Conservation (phyloP, 139 green algal genomes). For the Closterium sp. region DNA sequence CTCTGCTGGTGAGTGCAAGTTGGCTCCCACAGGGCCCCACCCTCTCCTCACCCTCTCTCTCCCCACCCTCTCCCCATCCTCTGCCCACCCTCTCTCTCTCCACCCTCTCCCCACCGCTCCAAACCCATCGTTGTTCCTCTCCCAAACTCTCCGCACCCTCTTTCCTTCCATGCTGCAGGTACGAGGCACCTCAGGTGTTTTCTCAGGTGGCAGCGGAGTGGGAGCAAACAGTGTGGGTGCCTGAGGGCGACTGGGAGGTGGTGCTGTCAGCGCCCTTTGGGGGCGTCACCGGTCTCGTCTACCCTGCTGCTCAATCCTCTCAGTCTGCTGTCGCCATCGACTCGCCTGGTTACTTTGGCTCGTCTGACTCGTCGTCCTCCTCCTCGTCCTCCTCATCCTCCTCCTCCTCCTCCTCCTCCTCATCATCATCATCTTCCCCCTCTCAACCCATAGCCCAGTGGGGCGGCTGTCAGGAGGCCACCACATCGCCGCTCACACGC, state of each 20-base stretch:
- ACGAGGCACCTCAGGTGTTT: not conserved
- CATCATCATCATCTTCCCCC: not conserved
- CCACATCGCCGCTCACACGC: not conserved
- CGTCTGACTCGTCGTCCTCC: too few species aligned
- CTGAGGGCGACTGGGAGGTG: not conserved
- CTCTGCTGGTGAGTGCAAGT: too few species aligned
- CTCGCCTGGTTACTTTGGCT: too few species aligned
- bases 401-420: too few species aligned
- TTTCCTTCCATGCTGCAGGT: not conserved
- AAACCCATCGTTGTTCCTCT: not conserved
- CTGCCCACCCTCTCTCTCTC: too few species aligned
- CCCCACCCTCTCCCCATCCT: too few species aligned
- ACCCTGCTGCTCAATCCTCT: not conserved
- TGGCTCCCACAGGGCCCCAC: too few species aligned
- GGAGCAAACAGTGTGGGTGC: not conserved
- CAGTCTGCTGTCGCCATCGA: too few species aligned
- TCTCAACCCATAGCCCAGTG: not conserved
- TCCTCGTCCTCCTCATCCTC: too few species aligned
- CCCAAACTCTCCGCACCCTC: not conserved
- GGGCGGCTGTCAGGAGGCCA: not conserved
- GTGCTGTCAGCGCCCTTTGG: not conserved
- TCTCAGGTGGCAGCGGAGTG: not conserved
- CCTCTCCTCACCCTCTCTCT: too few species aligned
- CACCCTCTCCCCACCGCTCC: not conserved
- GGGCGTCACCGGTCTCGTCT: not conserved